Evolutionary conservation across 2,329 filamentous ascomycete genomes (phyloP), one percentile per base, ranked within the genome.

Genomic region (Chaetomium sp.): DNA sequence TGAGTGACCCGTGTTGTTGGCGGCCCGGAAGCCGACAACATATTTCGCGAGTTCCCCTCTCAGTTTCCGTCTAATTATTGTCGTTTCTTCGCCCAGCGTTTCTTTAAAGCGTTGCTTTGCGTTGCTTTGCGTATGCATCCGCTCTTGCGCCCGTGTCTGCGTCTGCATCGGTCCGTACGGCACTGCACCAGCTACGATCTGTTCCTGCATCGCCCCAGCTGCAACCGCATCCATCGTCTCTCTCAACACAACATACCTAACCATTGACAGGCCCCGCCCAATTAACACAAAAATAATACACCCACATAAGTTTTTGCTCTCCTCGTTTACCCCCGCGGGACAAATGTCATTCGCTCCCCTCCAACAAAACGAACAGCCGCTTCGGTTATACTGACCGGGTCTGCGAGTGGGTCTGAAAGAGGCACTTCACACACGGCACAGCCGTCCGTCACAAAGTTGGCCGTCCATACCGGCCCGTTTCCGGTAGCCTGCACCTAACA

Each of bases 331-430:
- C 8, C n/a, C 32, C 5, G 3, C 1, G 14, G n/a, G 19, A 41
- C 2, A 5, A 3, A 32, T 2, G 14, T 27, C 34, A 33, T 10
- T 6, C 6, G 6, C 11, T n/a, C n/a, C 14, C 38, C 42, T 6
- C 35, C 49, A 33, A 14, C 44, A 6, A 19, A 32, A 6, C n/a
- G 47, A 54, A 63, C 63, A 64, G 63, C 63, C 62, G 63, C 43
- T 53, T 59, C 61, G 62, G 62, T 59, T 63, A 65, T 52, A 61
- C 45, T 56, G 53, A 33, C 56, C 61, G 61, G 62, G 53, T 61
- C 57, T 56, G 58, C 46, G 49, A 27, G 19, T 27, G 49, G 56
- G 42, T 49, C 49, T 51, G 40, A 60, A 58, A 58, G 54, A 56
- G 56, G 59, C 56, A 55, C 19, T 27, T 27, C 19, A 54, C 38